These are phyloP conservation scores for Crepidotus variabilis DNA, from an alignment of 768 basidiomycete species.

Conservation along the genomic window DNA sequence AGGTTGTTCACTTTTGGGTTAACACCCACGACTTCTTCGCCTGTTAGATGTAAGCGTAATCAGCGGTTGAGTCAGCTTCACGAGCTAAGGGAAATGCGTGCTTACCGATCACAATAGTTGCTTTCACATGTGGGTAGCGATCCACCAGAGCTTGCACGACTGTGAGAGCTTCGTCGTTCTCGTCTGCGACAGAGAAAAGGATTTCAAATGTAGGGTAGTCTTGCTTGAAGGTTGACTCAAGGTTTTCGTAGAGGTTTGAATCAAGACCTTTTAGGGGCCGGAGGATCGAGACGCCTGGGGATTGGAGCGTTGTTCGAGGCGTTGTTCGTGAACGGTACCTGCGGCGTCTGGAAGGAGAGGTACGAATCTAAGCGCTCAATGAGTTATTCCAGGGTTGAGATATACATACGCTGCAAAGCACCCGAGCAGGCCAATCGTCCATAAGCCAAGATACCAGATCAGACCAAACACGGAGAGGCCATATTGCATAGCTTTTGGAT, in stretches of 20 bases:
- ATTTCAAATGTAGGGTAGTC: constrained; percentile 86
- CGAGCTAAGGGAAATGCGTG: neutral
- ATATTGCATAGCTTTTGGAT: constrained; percentile 8
- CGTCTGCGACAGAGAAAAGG: constrained; percentile 86
- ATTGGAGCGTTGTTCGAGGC: constrained; percentile 55
- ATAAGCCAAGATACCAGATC: constrained; percentile 60
- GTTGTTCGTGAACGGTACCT: constrained; percentile 69
- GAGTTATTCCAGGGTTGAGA: neutral
- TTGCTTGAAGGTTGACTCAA: too few species aligned
- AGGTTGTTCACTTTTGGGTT: constrained; percentile 74
- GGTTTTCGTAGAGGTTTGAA: too few species aligned
- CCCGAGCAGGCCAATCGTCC: constrained; percentile 66
- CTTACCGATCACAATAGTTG: constrained; percentile 72
- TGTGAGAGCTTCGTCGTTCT: constrained; percentile 81
- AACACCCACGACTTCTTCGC: neutral
- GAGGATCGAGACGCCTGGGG: constrained; percentile 90
- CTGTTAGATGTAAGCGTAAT: neutral
- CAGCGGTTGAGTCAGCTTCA: neutral
- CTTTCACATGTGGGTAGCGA: constrained; percentile 74
- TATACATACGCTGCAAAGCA: constrained; percentile 63
- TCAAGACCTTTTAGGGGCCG: constrained; percentile 95
- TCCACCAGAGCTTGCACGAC: constrained; percentile 74
- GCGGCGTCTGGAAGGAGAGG: constrained; percentile 48
- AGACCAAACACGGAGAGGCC: constrained; percentile 38
- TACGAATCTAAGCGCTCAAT: neutral